Evolutionary conservation across 805 yeast genomes (phyloP), one percentile per base, ranked within the genome.

Genomic region (Zygoascus ofunaensis): DNA sequence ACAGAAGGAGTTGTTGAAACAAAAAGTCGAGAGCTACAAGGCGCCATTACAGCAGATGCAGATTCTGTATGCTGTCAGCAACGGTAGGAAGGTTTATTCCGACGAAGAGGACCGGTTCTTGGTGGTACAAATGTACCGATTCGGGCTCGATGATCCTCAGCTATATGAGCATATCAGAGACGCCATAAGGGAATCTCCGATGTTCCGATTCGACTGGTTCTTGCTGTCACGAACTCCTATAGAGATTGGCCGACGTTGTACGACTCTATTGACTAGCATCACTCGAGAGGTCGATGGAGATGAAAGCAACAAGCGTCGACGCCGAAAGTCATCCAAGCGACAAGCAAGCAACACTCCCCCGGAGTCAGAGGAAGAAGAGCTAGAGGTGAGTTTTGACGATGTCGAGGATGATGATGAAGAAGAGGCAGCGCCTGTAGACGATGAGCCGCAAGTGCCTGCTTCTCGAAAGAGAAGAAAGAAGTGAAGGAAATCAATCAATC

Each of bases 21-120:
- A 82, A 49, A 89, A 90, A 61, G 65, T 92, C 24, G 73, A 82
- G 19, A 71, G 73, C 49, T 85, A 80, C 61, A 66, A 68, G 34
- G 79, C 79, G 50, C 98, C 98, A 10, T 66, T 90, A 50, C 84
- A 82, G 60, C 94, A 90, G 53, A 67, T 90, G 51, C 71, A 63
- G 17, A 71, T 90, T 46, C 77, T 77, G 50, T 74, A 72, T 50
- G 94, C 94, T 2, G 87, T 92, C 5, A 74, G 79, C 2, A 73
- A 82, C 2, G 69, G 82, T 5, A 76, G 78, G 58, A 77, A 80
- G 55, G 74, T 82, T 2, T 92, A 78, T 63, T 77, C 85, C 24
- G 94, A 85, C 41, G 95, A 84, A 49, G 97, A 92, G 60, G 98
- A 92, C 62, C 71, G 96, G 54, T 92, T 84, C 61, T 65, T 92